These are phyloP conservation scores for Stylosanthes scabra DNA, from an alignment of 331 rosid genomes.

Conservation along the genomic window DNA sequence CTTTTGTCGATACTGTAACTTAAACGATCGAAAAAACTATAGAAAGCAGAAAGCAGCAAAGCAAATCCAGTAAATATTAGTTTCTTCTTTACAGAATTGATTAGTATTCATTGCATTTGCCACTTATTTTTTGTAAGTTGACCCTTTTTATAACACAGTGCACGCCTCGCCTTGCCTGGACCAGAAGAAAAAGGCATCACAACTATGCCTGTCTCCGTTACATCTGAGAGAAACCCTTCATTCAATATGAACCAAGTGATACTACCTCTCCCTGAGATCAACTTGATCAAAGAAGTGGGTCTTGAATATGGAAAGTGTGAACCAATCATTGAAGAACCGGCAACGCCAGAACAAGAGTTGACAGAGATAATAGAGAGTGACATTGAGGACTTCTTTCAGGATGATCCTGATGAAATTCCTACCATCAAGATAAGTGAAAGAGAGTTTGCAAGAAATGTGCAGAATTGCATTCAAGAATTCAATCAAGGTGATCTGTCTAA, in stretches of 20 bases:
- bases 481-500: conserved; percentile 72
- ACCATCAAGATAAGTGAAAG: conserved; percentile 52
- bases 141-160: conserved; percentile 65
- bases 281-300: conserved; percentile 39
- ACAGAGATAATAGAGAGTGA: conserved; percentile 62
- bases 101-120: conserved; percentile 7
- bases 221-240: conserved; percentile 44
- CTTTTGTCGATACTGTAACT: too few relatives aligned
- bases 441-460: conserved; percentile 50
- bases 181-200: conserved; percentile 78
- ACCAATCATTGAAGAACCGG: conserved; percentile 94
- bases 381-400: conserved; percentile 67
- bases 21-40: neutral
- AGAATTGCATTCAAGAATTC: conserved; percentile 56
- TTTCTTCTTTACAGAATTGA: conserved; percentile 8
- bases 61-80: conserved; percentile 18
- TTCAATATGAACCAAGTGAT: conserved; percentile 47
- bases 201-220: conserved; percentile 47
- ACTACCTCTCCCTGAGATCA: conserved; percentile 58
- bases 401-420: conserved; percentile 80
- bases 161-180: conserved; percentile 92
- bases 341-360: conserved; percentile 76
- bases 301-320: conserved; percentile 51
- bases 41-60: conserved; percentile 1
- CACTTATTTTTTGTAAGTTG: conserved; percentile 26